These are phyloP conservation scores for Cerioporus squamosus DNA, from an alignment of 1,284 basidiomycete species.

Conservation along the genomic window DNA sequence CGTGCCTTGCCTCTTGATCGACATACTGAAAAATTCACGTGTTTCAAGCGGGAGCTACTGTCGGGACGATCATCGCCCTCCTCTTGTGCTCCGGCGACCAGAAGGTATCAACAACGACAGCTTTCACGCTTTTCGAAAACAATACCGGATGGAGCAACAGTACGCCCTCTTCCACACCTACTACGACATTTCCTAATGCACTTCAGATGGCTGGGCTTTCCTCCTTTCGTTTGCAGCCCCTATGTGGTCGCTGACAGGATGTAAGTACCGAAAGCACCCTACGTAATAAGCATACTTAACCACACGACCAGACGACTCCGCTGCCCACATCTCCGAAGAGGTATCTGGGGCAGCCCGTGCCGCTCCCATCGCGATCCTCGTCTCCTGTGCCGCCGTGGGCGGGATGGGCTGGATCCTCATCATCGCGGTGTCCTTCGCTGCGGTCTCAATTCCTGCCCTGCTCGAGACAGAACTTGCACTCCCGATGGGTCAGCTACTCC, in stretches of 20 bases:
- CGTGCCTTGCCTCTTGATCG: background rate
- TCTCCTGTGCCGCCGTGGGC: slow-evolving; percentile 60
- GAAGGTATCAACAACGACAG: slow-evolving; percentile 66
- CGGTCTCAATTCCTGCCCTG: slow-evolving; percentile 54
- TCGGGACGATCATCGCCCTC: slow-evolving; percentile 63
- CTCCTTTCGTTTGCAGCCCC: slow-evolving; percentile 72
- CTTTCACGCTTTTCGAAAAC: slow-evolving; percentile 74
- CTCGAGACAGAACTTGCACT: slow-evolving; percentile 55
- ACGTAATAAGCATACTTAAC: too few species aligned
- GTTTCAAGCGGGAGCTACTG: slow-evolving; percentile 29
- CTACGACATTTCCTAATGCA: background rate
- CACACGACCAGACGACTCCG: slow-evolving; percentile 58
- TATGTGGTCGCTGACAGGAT: slow-evolving; percentile 81
- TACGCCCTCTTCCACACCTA: slow-evolving; percentile 31
- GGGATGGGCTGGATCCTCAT: slow-evolving; percentile 63
- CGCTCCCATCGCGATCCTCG: slow-evolving; percentile 77
- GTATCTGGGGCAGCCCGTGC: slow-evolving; percentile 64
- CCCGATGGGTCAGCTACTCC: slow-evolving; percentile 72
- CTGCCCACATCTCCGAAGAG: slow-evolving; percentile 78
- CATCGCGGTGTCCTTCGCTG: slow-evolving; percentile 67
- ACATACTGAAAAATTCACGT: background rate
- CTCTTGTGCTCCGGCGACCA: slow-evolving; percentile 58
- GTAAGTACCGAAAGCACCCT: slow-evolving; percentile 40
- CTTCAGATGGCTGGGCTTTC: slow-evolving; percentile 73
- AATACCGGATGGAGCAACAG: slow-evolving; percentile 69